Evolutionary conservation across 2,329 filamentous ascomycete species (phyloP).

Genomic region (Curvularia hawaiiensis): DNA sequence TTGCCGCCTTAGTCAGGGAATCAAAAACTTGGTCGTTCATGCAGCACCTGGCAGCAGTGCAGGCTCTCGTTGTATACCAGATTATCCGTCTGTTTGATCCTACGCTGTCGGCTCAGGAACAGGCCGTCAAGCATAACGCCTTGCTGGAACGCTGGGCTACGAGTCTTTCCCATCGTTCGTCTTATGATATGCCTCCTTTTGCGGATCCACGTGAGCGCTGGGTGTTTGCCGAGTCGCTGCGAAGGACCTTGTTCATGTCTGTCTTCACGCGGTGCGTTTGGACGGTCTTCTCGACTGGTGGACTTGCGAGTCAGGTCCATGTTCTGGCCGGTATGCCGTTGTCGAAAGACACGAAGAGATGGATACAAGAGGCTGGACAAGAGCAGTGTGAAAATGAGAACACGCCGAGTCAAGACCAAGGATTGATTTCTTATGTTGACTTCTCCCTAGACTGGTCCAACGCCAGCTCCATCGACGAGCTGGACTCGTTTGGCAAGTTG

Average conservation of each 20-base stretch:
- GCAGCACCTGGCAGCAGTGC: slow-evolving; percentile 40
- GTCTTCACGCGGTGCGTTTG: slow-evolving; percentile 35
- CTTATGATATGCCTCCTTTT: slow-evolving; percentile 24
- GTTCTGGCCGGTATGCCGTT: background rate
- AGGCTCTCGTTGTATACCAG: slow-evolving; percentile 42
- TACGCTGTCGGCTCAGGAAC: slow-evolving; percentile 18
- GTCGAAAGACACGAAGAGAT: background rate
- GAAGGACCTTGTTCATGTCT: slow-evolving; percentile 37
- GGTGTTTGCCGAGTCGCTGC: slow-evolving; percentile 38
- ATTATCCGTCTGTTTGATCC: slow-evolving; percentile 39
- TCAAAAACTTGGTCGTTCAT: slow-evolving; percentile 27
- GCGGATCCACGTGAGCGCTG: slow-evolving; percentile 17
- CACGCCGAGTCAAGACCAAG: slow-evolving; percentile 20
- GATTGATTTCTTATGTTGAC: slow-evolving; percentile 33
- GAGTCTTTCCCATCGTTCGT: slow-evolving; percentile 36
- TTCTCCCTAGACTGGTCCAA: slow-evolving; percentile 20
- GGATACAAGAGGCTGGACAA: background rate
- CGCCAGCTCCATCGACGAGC: slow-evolving; percentile 12
- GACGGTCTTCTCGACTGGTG: slow-evolving; percentile 24
- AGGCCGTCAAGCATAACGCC: slow-evolving; percentile 24
- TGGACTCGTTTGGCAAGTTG: slow-evolving; percentile 32
- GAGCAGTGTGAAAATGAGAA: background rate
- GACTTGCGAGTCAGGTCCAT: slow-evolving; percentile 23
- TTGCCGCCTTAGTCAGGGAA: slow-evolving; percentile 18
- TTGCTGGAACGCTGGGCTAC: slow-evolving; percentile 37